Percentiles rank a stretch among this genome's conserved stretches.
Evolutionary conservation across 257 asterid species (phyloP).

Genomic region (Petrea volubilis): DNA sequence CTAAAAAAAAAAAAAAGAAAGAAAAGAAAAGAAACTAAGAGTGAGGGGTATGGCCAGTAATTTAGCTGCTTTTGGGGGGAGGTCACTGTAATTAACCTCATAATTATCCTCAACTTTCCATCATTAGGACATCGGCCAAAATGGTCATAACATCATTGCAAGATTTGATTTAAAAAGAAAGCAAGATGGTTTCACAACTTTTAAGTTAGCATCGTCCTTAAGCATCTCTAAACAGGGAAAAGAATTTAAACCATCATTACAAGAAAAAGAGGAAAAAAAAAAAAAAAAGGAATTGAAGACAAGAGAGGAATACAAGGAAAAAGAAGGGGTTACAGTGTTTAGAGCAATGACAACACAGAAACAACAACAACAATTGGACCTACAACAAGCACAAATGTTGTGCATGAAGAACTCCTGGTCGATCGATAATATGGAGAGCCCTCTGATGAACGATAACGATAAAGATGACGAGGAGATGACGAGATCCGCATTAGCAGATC

Average conservation of each 20-base stretch:
- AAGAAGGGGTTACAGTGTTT: neutral
- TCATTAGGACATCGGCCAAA: too few species aligned
- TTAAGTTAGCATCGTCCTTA: constrained; percentile 23
- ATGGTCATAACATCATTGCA: too few species aligned
- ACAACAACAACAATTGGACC: constrained; percentile 31
- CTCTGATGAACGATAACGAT: constrained; percentile 43
- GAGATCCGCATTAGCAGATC: constrained; percentile 59
- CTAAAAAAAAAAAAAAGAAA: too few species aligned
- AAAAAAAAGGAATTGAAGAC: constrained; percentile 20
- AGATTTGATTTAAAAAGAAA: too few species aligned
- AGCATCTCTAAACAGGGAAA: constrained; percentile 43
- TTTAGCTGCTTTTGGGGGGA: neutral
- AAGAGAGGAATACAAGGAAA: constrained; percentile 3
- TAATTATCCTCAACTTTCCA: neutral
- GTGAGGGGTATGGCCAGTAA: neutral
- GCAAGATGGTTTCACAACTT: constrained; percentile 26
- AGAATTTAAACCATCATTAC: constrained; percentile 30
- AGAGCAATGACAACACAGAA: constrained; percentile 28
- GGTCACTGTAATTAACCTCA: neutral
- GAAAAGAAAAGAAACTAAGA: neutral
- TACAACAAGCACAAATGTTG: constrained; percentile 31
- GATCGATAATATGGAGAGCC: constrained; percentile 36
- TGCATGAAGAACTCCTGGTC: constrained; percentile 42
- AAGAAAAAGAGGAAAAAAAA: constrained; percentile 29
- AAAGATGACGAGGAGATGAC: constrained; percentile 72